Base-by-base conservation (phyloP, 805 yeast species). In the Torulaspora maleeae region DNA sequence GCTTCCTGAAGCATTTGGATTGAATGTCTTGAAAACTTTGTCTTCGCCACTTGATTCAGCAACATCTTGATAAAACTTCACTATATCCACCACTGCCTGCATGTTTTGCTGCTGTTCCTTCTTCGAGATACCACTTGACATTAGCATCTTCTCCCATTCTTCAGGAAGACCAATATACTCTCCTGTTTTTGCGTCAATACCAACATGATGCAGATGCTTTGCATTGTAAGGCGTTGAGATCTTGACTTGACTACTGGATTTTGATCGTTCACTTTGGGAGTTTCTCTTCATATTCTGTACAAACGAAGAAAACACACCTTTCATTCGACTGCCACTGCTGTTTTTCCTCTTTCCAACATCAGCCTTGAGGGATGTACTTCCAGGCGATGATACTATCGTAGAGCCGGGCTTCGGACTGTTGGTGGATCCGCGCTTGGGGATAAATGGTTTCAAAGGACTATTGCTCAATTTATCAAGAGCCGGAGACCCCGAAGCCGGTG, bases 221-320 rank as follows among this genome's bases (percentile, higher is more conserved):
- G 93, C 84, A 58, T 87, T 88, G 64, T 83, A 88, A 0, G 99
- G 99, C 0, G 88, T 82, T n/a, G 95, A 86, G 41, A 91, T 93
- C 53, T 80, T 80, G 32, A 74, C 56, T 6, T 63, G 41, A 20
- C 46, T 36, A 6, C 63, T 60, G 33, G 74, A 66, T 43, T 71
- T 69, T 52, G 78, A 73, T 73, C 51, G 67, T 52, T 48, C 63
- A 34, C 52, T 55, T 43, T 46, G 55, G 1, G 66, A 52, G 25
- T 53, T 59, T 38, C 59, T 53, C 44, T 60, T 63, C 36, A 63
- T 59, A 36, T 60, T 54, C 30, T 58, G 58, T 20, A 71, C 71
- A 51, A 74, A 67, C 28, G 69, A 77, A 2, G 81, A 66, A 43
- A 83, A 72, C 2, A 79, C 83, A 5, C 81, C 84, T 48, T 77